phyloP scores from a whole-genome alignment of 352 stramenopile species.

The Phytophthora litchii region DNA sequence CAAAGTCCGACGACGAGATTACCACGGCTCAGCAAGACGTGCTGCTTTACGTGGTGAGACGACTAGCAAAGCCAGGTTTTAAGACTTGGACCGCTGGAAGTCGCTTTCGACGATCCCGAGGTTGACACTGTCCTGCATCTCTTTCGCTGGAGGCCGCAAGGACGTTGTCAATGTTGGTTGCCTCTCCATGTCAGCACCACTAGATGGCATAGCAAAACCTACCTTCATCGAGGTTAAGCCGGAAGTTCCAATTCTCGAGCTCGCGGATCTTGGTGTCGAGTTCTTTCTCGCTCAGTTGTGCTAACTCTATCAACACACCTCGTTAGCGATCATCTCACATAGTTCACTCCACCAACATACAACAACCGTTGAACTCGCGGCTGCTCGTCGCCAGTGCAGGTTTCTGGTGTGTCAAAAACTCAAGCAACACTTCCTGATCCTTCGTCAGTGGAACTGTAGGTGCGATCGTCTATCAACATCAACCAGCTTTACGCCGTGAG shows the following conservation, averaged over 20 bases:
- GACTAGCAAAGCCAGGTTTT: neutral
- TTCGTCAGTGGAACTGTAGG: constrained; percentile 54
- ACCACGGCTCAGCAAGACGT: constrained; percentile 7
- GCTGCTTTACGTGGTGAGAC: neutral
- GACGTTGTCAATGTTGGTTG: constrained; percentile 2
- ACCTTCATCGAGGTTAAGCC: constrained; percentile 83
- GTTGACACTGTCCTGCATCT: constrained; percentile 45
- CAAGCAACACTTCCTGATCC: constrained; percentile 59
- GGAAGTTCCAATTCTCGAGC: constrained; percentile 85
- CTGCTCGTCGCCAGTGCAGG: constrained; percentile 27
- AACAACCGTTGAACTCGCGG: constrained; percentile 51
- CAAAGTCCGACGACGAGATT: neutral
- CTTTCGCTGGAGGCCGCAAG: constrained; percentile 35
- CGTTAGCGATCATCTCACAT: neutral
- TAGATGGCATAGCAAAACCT: neutral
- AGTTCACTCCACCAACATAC: neutral
- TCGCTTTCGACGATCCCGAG: constrained; percentile 40
- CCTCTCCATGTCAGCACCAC: neutral
- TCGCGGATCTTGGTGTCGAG: constrained; percentile 75
- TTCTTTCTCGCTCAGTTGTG: constrained; percentile 63
- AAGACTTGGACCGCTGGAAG: neutral
- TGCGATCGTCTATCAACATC: constrained; percentile 48
- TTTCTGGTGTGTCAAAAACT: constrained; percentile 66
- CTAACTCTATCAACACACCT: constrained; percentile 39
- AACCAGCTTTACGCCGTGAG: neutral